A percentile compares a stretch with the other conserved stretches of the same genome.
Evolutionary conservation across 257 asterid species (phyloP).

Genomic region (Buddleja alternifolia): DNA sequence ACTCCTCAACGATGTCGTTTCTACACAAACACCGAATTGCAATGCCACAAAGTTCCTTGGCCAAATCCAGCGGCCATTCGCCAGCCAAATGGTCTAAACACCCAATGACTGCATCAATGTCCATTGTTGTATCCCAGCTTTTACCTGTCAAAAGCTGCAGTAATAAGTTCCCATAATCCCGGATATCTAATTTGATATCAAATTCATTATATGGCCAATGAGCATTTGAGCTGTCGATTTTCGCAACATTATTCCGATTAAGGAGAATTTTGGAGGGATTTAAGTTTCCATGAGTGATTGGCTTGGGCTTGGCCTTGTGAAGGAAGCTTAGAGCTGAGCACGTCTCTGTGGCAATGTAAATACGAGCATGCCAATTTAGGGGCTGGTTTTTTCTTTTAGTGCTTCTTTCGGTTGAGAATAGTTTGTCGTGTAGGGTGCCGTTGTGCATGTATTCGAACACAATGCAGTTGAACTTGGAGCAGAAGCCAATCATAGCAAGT

Average conservation of each 20-base stretch:
- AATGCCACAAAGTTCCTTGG: constrained; percentile 55
- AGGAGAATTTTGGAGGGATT: constrained; percentile 66
- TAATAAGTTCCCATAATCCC: constrained; percentile 59
- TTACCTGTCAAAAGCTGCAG: constrained; percentile 66
- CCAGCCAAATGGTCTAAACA: constrained; percentile 52
- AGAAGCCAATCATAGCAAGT: constrained; percentile 62
- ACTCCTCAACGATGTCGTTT: constrained; percentile 31
- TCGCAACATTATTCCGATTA: constrained; percentile 51
- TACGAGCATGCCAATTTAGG: constrained; percentile 60
- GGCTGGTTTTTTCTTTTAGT: constrained; percentile 32
- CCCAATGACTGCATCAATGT: constrained; percentile 21
- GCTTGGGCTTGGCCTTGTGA: constrained; percentile 59
- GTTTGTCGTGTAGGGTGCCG: constrained; percentile 56
- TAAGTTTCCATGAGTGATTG: constrained; percentile 61
- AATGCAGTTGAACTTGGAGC: constrained; percentile 60
- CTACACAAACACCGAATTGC: constrained; percentile 49
- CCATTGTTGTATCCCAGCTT: constrained; percentile 41
- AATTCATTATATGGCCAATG: constrained; percentile 24
- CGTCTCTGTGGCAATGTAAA: constrained; percentile 58
- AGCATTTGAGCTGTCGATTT: constrained; percentile 39
- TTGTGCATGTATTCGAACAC: constrained; percentile 62
- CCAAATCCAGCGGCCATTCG: constrained; percentile 73
- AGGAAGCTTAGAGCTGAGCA: constrained; percentile 64
- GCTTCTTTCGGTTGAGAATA: constrained; percentile 47
- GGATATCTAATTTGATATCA: constrained; percentile 43